These are phyloP conservation scores for Meripilus lineatus DNA, from an alignment of 1,284 basidiomycete genomes.

Conservation along the genomic window DNA sequence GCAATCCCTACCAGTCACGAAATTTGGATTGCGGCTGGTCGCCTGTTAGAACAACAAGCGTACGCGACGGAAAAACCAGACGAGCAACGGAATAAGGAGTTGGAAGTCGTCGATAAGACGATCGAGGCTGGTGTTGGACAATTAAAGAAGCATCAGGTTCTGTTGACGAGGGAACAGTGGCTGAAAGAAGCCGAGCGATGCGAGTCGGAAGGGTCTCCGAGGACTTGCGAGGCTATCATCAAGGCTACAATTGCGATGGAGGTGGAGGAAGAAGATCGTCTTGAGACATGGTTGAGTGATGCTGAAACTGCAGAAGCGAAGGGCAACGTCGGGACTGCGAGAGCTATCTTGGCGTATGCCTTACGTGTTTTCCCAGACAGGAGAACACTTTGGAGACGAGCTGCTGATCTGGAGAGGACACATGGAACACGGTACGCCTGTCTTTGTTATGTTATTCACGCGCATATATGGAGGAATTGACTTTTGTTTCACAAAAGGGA, in stretches of 20 bases:
- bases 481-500: constrained; percentile 43
- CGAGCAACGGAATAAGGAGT: constrained; percentile 53
- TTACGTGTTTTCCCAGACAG: constrained; percentile 89
- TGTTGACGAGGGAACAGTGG: constrained; percentile 94
- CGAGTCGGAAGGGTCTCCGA: constrained; percentile 79
- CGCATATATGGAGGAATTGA: not conserved
- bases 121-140: constrained; percentile 81
- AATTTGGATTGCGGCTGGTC: constrained; percentile 96
- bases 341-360: constrained; percentile 87
- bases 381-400: constrained; percentile 81
- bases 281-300: constrained; percentile 90
- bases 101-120: constrained; percentile 80
- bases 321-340: constrained; percentile 77
- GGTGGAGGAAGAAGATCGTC: constrained; percentile 88
- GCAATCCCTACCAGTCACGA: constrained; percentile 95
- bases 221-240: constrained; percentile 92
- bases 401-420: constrained; percentile 87
- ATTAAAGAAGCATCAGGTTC: constrained; percentile 79
- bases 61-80: constrained; percentile 43
- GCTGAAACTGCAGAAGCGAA: constrained; percentile 78
- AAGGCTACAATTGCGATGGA: constrained; percentile 96
- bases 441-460: constrained; percentile 1
- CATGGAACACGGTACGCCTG: constrained; percentile 71
- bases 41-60: constrained; percentile 85
- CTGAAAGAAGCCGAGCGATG: constrained; percentile 91